Conservation (phyloP, 225 moss, liverwort and hornwort genomes). For the Antitrichia curtipendula region DNA sequence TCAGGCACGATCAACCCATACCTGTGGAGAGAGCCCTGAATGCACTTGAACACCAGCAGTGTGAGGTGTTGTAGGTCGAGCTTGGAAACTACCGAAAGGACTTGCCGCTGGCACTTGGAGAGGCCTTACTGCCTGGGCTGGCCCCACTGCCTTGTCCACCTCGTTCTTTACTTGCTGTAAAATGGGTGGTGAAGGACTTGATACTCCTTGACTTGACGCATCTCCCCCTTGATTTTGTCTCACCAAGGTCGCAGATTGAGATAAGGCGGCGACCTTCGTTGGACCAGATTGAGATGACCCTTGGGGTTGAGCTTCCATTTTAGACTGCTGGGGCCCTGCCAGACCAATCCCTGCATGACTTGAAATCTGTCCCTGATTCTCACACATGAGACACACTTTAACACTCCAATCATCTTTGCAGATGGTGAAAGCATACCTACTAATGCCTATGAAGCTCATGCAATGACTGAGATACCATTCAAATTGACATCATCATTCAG, state of each 20-base stretch:
- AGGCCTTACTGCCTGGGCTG: constrained; percentile 21
- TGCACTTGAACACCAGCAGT: constrained; percentile 24
- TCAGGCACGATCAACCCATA: background rate
- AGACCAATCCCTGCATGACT: constrained; percentile 5
- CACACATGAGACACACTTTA: background rate
- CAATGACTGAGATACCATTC: background rate
- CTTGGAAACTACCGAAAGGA: constrained; percentile 26
- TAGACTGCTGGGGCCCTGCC: constrained; percentile 5
- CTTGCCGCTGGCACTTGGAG: constrained; percentile 9
- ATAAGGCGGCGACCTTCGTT: background rate
- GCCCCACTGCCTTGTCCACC: constrained; percentile 34
- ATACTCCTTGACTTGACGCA: constrained; percentile 8
- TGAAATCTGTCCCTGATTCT: constrained; percentile 15
- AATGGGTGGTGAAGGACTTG: constrained; percentile 11
- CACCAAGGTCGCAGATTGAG: background rate
- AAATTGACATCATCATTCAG: background rate
- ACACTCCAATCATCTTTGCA: background rate
- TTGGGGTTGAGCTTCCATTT: constrained; percentile 19
- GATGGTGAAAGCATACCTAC: background rate
- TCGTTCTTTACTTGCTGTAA: constrained; percentile 51
- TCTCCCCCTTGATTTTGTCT: constrained; percentile 16
- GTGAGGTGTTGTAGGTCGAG: constrained; percentile 31
- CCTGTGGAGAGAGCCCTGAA: constrained; percentile 29
- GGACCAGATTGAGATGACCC: constrained; percentile 24
- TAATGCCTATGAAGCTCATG: background rate